Conservation (phyloP, 2,329 filamentous ascomycete species). For the Colletotrichum higginsianum region DNA sequence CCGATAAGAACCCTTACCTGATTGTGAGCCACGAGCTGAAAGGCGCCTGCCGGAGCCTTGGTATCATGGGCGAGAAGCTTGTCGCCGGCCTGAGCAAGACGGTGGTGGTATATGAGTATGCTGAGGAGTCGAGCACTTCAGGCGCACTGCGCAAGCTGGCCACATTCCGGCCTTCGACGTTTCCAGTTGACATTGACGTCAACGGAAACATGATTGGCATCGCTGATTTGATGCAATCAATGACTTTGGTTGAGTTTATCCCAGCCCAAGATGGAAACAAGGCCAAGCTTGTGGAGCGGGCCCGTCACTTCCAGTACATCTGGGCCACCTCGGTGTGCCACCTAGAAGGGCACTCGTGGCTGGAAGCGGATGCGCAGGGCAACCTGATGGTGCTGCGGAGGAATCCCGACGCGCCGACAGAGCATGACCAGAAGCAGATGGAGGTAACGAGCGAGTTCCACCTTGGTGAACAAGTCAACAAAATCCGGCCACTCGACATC, state of each 20-base stretch:
- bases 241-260: constrained; percentile 82
- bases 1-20: constrained; percentile 79
- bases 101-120: constrained; percentile 72
- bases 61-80: constrained; percentile 81
- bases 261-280: constrained; percentile 69
- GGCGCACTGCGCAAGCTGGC: constrained; percentile 79
- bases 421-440: constrained; percentile 79
- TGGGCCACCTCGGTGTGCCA: constrained; percentile 87
- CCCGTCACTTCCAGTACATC: constrained; percentile 83
- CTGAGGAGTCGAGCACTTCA: constrained; percentile 68
- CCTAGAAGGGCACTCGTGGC: constrained; percentile 80
- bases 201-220: constrained; percentile 84
- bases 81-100: constrained; percentile 93
- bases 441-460: constrained; percentile 85
- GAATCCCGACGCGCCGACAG: constrained; percentile 80
- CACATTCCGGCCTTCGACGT: constrained; percentile 85
- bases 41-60: constrained; percentile 85
- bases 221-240: constrained; percentile 93
- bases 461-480: constrained; percentile 94
- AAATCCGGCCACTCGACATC: constrained; percentile 82
- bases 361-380: constrained; percentile 89
- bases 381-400: constrained; percentile 87
- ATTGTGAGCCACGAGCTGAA: constrained; percentile 79
- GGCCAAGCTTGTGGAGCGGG: constrained; percentile 79
- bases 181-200: constrained; percentile 85